Base-by-base conservation (phyloP, 495 filamentous ascomycete genomes). In the Neohortaea acidophila region DNA sequence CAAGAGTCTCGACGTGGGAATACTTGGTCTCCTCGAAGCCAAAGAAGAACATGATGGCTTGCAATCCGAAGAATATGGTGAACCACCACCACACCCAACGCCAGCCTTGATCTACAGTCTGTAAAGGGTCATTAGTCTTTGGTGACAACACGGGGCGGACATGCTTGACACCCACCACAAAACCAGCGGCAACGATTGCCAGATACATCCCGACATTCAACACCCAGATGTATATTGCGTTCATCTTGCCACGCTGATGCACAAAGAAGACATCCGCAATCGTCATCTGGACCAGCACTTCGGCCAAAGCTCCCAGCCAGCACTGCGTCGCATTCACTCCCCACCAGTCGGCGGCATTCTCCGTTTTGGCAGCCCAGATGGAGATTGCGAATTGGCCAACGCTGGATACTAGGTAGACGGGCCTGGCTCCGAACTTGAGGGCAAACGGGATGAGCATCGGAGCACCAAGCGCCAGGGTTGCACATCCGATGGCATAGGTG, bases 51-150 rank as follows among this genome's bases (percentile, higher is more conserved):
- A 63, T 7, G 4, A 67, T 20, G 3, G 53, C 51, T 20, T 51
- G 39, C 14, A 62, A 40, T 0, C 55, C 65, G 19, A 66, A 57
- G 41, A 68, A 56, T 13, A 69, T 67, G 2, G 56, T 55, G 29
- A 51, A 58, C 59, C 62, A 67, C 67, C 66, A 70, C 57, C 63
- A 69, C 25, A 65, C 59, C 65, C 66, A 69, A 17, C 60, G 38
- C 66, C 66, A 70, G 2, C 63, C 63, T 30, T 65, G 59, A 23
- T 56, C 54, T 11, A 53, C 49, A 0, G 60, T 59, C n/a, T n/a
- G n/a, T n/a, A n/a, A n/a, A n/a, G n/a, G n/a, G n/a, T n/a, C n/a
- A n/a, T n/a, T n/a, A n/a, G n/a, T n/a, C n/a, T n/a, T n/a, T n/a
- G n/a, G n/a, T n/a, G n/a, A n/a, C n/a, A n/a, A n/a, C n/a, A n/a